phyloP scores from a whole-genome alignment of 306 rosid genomes.

The Pyrus bretschneideri region DNA sequence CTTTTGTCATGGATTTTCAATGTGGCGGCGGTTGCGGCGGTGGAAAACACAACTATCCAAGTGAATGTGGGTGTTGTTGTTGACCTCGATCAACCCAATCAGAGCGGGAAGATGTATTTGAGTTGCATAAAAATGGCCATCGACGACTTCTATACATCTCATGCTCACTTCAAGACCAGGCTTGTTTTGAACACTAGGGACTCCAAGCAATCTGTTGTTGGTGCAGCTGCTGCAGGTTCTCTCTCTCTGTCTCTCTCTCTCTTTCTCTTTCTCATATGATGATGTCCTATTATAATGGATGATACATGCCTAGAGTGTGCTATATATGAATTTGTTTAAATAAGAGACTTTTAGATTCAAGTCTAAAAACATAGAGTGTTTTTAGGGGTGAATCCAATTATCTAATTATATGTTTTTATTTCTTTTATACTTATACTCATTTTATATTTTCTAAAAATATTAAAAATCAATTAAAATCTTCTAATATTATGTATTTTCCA shows the following conservation, averaged over 20 bases:
- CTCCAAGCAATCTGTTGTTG: neutral
- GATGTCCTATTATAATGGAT: no score
- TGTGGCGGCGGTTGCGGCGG: neutral
- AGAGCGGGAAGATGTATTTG: constrained; percentile 3
- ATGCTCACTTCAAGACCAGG: constrained; percentile 23
- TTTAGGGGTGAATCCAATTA: no score
- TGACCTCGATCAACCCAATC: neutral
- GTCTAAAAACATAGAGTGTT: no score
- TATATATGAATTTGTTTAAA: no score
- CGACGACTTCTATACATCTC: constrained; percentile 25
- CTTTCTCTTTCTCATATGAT: no score
- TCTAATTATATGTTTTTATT: no score
- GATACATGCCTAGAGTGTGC: no score
- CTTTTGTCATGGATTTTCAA: neutral
- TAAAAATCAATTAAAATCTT: no score
- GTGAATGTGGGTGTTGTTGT: constrained; percentile 42
- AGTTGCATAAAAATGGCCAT: constrained; percentile 26
- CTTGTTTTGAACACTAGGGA: constrained; percentile 7
- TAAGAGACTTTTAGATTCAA: no score
- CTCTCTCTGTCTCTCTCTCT: neutral
- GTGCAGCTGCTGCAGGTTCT: constrained; percentile 10
- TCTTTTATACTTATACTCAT: no score
- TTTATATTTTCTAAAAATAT: no score
- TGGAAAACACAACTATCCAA: neutral
- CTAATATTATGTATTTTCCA: no score